Evolutionary conservation across 208 protist species (phyloP).

Genomic region (Leishmania lainsoni): DNA sequence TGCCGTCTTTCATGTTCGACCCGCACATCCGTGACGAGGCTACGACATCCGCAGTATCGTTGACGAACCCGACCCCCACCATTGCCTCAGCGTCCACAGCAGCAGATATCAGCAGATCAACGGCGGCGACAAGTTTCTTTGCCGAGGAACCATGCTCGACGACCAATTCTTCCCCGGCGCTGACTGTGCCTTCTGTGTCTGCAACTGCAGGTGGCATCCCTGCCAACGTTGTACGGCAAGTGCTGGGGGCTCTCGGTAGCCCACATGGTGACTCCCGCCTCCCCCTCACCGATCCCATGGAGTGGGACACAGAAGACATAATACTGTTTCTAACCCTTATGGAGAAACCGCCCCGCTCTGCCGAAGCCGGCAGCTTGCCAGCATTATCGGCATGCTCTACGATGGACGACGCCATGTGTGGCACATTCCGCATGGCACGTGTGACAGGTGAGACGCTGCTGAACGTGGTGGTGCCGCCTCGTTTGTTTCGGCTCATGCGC

Average conservation of each 20-base stretch:
- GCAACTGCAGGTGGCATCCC: conserved; percentile 1
- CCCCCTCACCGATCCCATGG: conserved; percentile 59
- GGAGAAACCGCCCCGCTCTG: conserved; percentile 22
- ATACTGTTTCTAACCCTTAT: conserved; percentile 54
- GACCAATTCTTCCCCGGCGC: not conserved
- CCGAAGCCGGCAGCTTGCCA: not conserved
- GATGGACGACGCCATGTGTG: conserved; percentile 73
- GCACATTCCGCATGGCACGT: conserved; percentile 67
- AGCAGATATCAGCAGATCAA: not conserved
- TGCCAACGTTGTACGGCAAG: conserved; percentile 18
- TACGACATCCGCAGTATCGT: not conserved
- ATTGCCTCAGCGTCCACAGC: not conserved
- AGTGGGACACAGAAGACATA: conserved; percentile 72
- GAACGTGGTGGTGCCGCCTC: conserved; percentile 60
- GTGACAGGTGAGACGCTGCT: conserved; percentile 70
- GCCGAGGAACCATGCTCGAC: not conserved
- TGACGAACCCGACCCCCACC: not conserved
- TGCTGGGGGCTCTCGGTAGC: conserved; percentile 38
- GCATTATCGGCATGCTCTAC: conserved; percentile 2
- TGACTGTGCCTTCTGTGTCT: not conserved
- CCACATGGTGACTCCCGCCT: conserved; percentile 52
- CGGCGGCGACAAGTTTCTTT: not conserved
- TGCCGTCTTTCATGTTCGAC: conserved; percentile 65
- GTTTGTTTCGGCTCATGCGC: conserved; percentile 78
- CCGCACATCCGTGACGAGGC: not conserved